phyloP scores from a whole-genome alignment of 805 yeast genomes.

The Blastobotrys terrestris region DNA sequence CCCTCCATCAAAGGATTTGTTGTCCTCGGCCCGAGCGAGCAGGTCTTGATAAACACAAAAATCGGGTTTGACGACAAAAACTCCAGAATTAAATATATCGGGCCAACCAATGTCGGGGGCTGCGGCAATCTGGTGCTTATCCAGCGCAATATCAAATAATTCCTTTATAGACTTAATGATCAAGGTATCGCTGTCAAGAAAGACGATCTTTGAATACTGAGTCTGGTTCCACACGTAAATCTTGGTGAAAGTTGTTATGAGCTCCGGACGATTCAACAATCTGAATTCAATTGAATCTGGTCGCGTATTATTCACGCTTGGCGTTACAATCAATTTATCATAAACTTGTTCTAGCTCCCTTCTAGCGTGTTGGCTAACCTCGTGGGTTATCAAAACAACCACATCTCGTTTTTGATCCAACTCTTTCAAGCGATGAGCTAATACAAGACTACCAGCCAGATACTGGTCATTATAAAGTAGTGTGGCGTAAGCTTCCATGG shows the following conservation, averaged over 20 bases:
- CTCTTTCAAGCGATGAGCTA: constrained; percentile 35
- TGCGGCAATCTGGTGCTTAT: constrained; percentile 32
- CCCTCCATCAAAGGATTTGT: constrained; percentile 71
- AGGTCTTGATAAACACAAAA: constrained; percentile 38
- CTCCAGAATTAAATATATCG: constrained; percentile 80
- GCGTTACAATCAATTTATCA: constrained; percentile 26
- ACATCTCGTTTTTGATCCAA: constrained; percentile 18
- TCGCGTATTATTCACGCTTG: constrained; percentile 19
- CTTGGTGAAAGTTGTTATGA: constrained; percentile 45
- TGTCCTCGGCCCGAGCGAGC: constrained; percentile 21
- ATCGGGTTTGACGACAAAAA: constrained; percentile 55
- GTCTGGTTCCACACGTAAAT: constrained; percentile 48
- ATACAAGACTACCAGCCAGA: constrained; percentile 43
- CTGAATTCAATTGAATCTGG: constrained; percentile 23
- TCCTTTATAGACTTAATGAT: constrained; percentile 34
- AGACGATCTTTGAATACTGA: constrained; percentile 38
- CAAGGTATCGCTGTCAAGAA: constrained; percentile 50
- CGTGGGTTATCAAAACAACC: constrained; percentile 26
- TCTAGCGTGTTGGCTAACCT: constrained; percentile 18
- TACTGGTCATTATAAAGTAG: constrained; percentile 42
- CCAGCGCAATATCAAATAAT: constrained; percentile 23
- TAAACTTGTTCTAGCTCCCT: constrained; percentile 19
- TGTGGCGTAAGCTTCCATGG: constrained; percentile 35
- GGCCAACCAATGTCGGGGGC: constrained; percentile 90
- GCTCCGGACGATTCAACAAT: constrained; percentile 44